Evolutionary conservation across 2,329 filamentous ascomycete genomes (phyloP).

Genomic region (Sarocladium brachiariae): DNA sequence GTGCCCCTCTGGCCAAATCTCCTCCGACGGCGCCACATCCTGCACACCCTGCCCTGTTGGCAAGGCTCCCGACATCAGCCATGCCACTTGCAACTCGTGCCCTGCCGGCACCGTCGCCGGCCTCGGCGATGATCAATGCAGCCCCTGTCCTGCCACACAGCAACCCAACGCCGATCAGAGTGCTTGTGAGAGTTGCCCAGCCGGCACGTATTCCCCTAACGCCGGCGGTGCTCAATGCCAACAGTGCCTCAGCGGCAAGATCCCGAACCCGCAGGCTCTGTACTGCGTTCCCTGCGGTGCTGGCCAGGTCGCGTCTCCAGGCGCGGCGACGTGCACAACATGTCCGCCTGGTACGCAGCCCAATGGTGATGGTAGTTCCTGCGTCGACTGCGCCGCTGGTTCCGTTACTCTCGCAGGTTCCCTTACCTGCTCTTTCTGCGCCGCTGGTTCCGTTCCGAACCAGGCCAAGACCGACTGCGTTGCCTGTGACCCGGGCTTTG

Average conservation of each 20-base stretch:
- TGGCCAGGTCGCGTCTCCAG: neutral
- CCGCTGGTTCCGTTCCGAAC: neutral
- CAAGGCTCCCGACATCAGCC: neutral
- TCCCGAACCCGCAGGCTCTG: neutral
- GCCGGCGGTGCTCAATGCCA: neutral
- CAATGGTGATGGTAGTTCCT: neutral
- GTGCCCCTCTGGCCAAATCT: neutral
- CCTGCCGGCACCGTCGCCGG: neutral
- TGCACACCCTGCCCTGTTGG: neutral
- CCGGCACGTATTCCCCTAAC: neutral
- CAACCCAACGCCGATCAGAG: neutral
- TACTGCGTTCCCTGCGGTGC: neutral
- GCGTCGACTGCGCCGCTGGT: neutral
- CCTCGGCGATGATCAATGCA: neutral
- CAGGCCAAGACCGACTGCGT: neutral
- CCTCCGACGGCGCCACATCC: neutral
- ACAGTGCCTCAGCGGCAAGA: neutral
- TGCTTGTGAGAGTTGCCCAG: neutral
- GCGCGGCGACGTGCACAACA: neutral
- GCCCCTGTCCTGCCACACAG: neutral
- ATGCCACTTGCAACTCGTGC: neutral
- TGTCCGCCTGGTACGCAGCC: neutral
- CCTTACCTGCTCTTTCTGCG: neutral
- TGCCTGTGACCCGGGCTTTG: neutral
- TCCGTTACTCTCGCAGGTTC: neutral